Evolutionary conservation across 2,329 filamentous ascomycete genomes (phyloP).

Genomic region (Aureobasidium mangrovei): DNA sequence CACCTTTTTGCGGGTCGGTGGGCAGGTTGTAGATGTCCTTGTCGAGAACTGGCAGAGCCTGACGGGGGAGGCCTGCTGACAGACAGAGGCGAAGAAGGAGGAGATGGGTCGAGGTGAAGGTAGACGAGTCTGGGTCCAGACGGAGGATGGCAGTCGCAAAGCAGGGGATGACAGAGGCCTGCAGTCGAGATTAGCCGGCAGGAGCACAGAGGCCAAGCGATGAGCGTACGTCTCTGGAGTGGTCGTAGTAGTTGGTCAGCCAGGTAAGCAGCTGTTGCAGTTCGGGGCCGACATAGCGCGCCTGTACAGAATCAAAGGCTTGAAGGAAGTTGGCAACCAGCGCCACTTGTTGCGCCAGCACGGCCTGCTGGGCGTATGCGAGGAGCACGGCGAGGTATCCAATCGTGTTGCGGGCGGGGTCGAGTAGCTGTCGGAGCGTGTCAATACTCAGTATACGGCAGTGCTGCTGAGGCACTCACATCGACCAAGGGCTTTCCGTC

Average conservation of each 20-base stretch:
- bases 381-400: constrained; percentile 49
- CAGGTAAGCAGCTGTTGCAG: constrained; percentile 38
- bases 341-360: constrained; percentile 25
- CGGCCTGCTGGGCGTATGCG: constrained; percentile 23
- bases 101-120: constrained; percentile 58
- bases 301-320: constrained; percentile 45
- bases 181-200: constrained; percentile 18
- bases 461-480: neutral
- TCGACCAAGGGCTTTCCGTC: constrained; percentile 5
- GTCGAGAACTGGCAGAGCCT: constrained; percentile 53
- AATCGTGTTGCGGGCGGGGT: constrained; percentile 51
- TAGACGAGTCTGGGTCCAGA: constrained; percentile 57
- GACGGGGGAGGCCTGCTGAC: constrained; percentile 44
- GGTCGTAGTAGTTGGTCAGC: constrained; percentile 15
- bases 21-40: constrained; percentile 60
- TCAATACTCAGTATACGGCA: neutral
- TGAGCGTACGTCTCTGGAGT: constrained; percentile 14
- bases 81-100: constrained; percentile 49
- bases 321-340: constrained; percentile 40
- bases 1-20: constrained; percentile 24
- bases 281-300: constrained; percentile 44
- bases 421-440: constrained; percentile 28
- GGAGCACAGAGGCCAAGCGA: neutral
- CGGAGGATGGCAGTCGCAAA: constrained; percentile 49
- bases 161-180: constrained; percentile 27